Percentiles rank a stretch among this genome's conserved stretches.
Evolutionary conservation across 306 rosid species (phyloP).

Genomic region (Sindora glabra): DNA sequence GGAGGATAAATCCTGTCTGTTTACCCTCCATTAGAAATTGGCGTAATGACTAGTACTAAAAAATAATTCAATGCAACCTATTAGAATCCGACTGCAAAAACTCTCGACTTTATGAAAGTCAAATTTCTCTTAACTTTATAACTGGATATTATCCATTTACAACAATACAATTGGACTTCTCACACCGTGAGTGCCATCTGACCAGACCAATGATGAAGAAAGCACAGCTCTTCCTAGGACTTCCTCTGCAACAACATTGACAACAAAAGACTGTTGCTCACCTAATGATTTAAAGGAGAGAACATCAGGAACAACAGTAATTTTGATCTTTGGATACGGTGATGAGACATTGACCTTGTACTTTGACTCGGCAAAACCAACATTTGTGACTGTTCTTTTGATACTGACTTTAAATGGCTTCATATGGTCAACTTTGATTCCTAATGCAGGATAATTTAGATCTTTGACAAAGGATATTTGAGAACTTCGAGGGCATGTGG

Average conservation of each 20-base stretch:
- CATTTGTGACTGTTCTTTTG: conserved; percentile 27
- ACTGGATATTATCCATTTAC: no score
- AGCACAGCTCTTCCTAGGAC: no score
- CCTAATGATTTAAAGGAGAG: conserved; percentile 22
- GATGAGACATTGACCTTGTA: conserved; percentile 7
- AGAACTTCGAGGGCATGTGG: neutral
- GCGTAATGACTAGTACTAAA: no score
- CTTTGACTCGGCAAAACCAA: conserved; percentile 20
- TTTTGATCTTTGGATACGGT: neutral
- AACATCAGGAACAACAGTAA: conserved; percentile 16
- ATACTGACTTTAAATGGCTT: neutral
- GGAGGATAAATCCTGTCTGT: no score
- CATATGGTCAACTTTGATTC: neutral
- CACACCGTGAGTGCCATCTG: no score
- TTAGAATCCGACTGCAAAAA: no score
- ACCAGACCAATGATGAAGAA: no score
- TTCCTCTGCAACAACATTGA: conserved; percentile 2
- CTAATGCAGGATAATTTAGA: conserved; percentile 27
- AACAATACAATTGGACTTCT: no score
- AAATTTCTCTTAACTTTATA: no score
- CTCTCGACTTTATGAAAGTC: no score
- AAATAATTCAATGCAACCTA: no score
- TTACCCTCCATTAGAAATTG: no score
- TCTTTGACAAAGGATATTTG: neutral
- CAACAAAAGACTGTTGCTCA: conserved; percentile 25